Percentiles rank a stretch among this genome's conserved stretches.
These are phyloP conservation scores for Chaetothyriales sp. DNA, from an alignment of 2,329 filamentous ascomycete genomes.

Conservation along the genomic window DNA sequence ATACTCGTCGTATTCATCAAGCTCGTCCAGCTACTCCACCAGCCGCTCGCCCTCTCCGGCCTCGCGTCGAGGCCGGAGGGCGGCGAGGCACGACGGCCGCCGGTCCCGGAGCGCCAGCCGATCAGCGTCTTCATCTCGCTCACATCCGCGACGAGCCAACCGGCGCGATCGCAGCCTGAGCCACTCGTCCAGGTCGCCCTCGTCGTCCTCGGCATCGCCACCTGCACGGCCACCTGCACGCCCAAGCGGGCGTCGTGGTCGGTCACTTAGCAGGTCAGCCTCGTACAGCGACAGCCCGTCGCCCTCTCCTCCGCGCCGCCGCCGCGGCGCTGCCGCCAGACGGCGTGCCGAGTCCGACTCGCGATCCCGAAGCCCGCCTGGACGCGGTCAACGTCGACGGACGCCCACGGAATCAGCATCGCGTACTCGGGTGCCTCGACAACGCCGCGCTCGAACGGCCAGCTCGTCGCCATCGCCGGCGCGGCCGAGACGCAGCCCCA, in stretches of 20 bases:
- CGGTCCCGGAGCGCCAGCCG: constrained; percentile 10
- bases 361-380: not conserved
- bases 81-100: constrained; percentile 4
- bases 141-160: constrained; percentile 14
- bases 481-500: not conserved
- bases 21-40: constrained; percentile 37
- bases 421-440: constrained; percentile 5
- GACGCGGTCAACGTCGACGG: not conserved
- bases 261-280: constrained; percentile 7
- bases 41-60: constrained; percentile 13
- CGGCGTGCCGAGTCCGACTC: constrained; percentile 1
- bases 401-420: not conserved
- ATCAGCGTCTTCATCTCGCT: constrained; percentile 18
- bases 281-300: constrained; percentile 8
- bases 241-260: constrained; percentile 7
- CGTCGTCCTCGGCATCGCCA: constrained; percentile 14
- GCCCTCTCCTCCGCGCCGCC: constrained; percentile 4
- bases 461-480: constrained; percentile 8
- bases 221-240: constrained; percentile 7
- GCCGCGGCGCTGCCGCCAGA: not conserved
- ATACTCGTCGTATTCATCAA: constrained; percentile 66
- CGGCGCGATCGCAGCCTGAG: constrained; percentile 5
- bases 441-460: not conserved
- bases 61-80: constrained; percentile 21
- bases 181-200: constrained; percentile 17